Evolutionary conservation across 495 filamentous ascomycete genomes (phyloP).

Genomic region (Aspergillus haitiensis): DNA sequence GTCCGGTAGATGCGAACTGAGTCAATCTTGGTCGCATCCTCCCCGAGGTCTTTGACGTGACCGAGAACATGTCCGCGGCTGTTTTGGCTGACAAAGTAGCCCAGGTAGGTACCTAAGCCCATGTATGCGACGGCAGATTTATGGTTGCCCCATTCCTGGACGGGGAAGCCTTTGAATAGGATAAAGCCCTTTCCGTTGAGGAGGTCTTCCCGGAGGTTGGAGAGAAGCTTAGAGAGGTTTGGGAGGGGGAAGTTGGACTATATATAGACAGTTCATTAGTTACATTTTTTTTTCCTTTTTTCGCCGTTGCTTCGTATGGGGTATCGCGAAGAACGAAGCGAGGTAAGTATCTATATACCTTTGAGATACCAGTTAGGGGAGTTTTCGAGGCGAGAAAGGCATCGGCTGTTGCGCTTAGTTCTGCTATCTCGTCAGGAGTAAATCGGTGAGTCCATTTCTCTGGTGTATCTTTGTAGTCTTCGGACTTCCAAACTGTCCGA

Average conservation of each 20-base stretch:
- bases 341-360: constrained; percentile 40
- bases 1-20: constrained; percentile 87
- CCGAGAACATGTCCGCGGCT: constrained; percentile 83
- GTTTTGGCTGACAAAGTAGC: constrained; percentile 86
- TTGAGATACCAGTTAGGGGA: constrained; percentile 72
- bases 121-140: constrained; percentile 88
- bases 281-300: too few species aligned
- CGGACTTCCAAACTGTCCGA: constrained; percentile 74
- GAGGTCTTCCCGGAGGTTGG: constrained; percentile 63
- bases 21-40: constrained; percentile 77
- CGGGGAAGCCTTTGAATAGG: constrained; percentile 83
- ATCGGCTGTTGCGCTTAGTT: constrained; percentile 68
- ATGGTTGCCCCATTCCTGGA: constrained; percentile 69
- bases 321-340: too few species aligned
- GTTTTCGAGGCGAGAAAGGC: constrained; percentile 59
- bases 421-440: constrained; percentile 62
- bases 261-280: background rate
- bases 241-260: constrained; percentile 60
- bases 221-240: constrained; percentile 55
- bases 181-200: constrained; percentile 86
- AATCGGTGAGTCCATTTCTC: constrained; percentile 79
- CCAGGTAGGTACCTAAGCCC: constrained; percentile 83
- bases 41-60: constrained; percentile 87
- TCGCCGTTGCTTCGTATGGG: too few species aligned
- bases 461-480: constrained; percentile 67